Percentiles rank a stretch among this genome's conserved stretches.
phyloP scores from a whole-genome alignment of 1,139 yeast genomes.

The Hansenula sp. region DNA sequence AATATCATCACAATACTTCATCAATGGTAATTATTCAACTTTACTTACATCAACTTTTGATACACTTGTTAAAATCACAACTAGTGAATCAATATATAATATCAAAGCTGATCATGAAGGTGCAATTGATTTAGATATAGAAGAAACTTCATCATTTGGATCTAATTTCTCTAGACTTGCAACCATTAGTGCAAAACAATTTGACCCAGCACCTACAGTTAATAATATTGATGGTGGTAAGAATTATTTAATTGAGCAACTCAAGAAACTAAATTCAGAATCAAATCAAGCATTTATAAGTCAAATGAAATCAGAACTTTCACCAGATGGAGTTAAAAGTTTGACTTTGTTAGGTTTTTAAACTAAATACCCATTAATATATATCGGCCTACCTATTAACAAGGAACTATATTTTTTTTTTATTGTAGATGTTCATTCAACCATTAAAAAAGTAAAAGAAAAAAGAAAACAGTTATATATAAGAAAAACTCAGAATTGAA shows the following conservation, averaged over 20 bases:
- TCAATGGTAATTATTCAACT: slow-evolving; percentile 40
- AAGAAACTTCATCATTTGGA: slow-evolving; percentile 63
- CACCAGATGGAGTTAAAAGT: slow-evolving; percentile 32
- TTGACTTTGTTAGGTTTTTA: slow-evolving; percentile 25
- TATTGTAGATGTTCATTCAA: not conserved
- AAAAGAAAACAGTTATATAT: not conserved
- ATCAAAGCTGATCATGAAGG: slow-evolving; percentile 31
- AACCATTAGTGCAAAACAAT: slow-evolving; percentile 52
- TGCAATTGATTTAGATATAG: slow-evolving; percentile 30
- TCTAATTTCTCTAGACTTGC: slow-evolving; percentile 74
- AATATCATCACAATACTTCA: slow-evolving; percentile 18
- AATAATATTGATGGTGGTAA: slow-evolving; percentile 32
- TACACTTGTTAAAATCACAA: slow-evolving; percentile 42
- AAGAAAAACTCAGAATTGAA: too few species aligned
- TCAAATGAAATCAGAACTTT: slow-evolving; percentile 29
- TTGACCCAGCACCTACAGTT: slow-evolving; percentile 65
- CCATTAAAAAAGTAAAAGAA: not conserved
- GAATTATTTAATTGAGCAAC: slow-evolving; percentile 30
- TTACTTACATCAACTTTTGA: slow-evolving; percentile 48
- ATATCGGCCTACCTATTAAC: too few species aligned
- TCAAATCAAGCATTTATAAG: slow-evolving; percentile 23
- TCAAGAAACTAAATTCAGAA: slow-evolving; percentile 25
- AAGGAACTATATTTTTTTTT: not conserved
- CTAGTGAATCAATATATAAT: slow-evolving; percentile 28
- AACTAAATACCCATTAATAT: not conserved